Evolutionary conservation across 768 basidiomycete species (phyloP).

Genomic region (Boletus vinaceobasis): DNA sequence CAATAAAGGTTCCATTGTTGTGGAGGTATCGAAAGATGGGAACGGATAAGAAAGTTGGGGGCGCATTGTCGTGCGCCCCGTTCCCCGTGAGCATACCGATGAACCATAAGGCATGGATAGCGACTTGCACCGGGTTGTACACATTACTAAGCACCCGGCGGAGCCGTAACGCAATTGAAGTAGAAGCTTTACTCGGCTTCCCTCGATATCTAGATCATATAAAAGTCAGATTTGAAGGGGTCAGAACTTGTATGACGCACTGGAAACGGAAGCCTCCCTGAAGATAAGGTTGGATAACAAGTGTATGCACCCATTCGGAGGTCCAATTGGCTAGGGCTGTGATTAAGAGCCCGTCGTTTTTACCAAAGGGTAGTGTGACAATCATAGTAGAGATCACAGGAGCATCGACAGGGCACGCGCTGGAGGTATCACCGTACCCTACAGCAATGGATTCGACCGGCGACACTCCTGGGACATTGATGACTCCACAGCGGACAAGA

Average conservation of each 20-base stretch:
- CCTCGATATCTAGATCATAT: slow-evolving; percentile 16
- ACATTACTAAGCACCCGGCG: slow-evolving; percentile 19
- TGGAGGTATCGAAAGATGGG: slow-evolving; percentile 31
- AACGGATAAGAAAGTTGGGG: slow-evolving; percentile 25
- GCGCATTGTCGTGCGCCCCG: slow-evolving; percentile 7
- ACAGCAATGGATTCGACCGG: not conserved
- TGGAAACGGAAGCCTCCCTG: slow-evolving; percentile 15
- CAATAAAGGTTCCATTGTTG: slow-evolving; percentile 23
- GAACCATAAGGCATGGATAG: slow-evolving; percentile 32
- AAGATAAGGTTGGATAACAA: slow-evolving; percentile 23
- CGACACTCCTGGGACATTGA: slow-evolving; percentile 1
- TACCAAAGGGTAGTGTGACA: not conserved
- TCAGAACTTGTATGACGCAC: slow-evolving; percentile 13
- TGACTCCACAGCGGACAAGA: slow-evolving; percentile 20
- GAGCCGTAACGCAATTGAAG: slow-evolving; percentile 18
- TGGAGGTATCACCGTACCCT: not conserved
- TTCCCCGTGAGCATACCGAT: slow-evolving; percentile 26
- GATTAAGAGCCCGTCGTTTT: slow-evolving; percentile 5
- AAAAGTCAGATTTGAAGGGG: not conserved
- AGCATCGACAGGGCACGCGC: not conserved
- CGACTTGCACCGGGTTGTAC: slow-evolving; percentile 27
- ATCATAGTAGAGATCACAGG: not conserved
- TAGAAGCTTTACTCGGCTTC: slow-evolving; percentile 1
- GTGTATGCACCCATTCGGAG: slow-evolving; percentile 23
- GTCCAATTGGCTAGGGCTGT: slow-evolving; percentile 24